Base-by-base conservation (phyloP, 805 yeast species). In the Suhomyces emberorum region DNA sequence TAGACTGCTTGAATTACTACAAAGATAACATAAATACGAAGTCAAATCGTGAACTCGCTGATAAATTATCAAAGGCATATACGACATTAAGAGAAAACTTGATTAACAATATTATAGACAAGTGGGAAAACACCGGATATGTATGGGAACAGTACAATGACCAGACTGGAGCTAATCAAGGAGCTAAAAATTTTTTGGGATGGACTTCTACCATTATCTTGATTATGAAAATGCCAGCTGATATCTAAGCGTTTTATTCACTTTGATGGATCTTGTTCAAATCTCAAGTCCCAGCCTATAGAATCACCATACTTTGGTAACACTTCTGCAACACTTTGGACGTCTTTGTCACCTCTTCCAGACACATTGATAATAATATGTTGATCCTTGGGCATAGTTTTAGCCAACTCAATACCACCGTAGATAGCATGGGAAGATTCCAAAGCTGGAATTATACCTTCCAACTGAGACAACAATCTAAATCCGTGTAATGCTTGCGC, bases 311-410 rank as follows among this genome's bases (percentile, higher is more conserved):
- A 70, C 46, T 68, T 76, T 31, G 98, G 98, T 57, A 93, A 74
- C 35, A 82, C 79, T 63, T 93, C 96, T 31, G 98, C 98, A 37
- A 93, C 97, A 60, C 89, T 86, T 66, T 88, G 96, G 26, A 93
- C 98, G 62, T 93, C 98, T 70, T 93, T 93, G 62, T 93, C 98
- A 68, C 98, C 99, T 74, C 99, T 86, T 54, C 99, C 99, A 35
- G 96, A 88, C 39, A 93, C 76, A 60, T 88, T 88, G 56, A 93
- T 83, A 42, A 93, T 82, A 40, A 93, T 70, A 57, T 88, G 79
- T 65, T 88, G 75, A 48, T 84, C 96, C 47, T 80, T 74, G 16
- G 74, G 57, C 83, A 93, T 72, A 12, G 80, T 82, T 70, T 87
- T 67, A 20, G 99, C 98, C 33, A 86, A 73, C 64, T 88, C 77